Evolutionary conservation across 352 stramenopile genomes (phyloP).

Genomic region (Globisporangium cederbergense): DNA sequence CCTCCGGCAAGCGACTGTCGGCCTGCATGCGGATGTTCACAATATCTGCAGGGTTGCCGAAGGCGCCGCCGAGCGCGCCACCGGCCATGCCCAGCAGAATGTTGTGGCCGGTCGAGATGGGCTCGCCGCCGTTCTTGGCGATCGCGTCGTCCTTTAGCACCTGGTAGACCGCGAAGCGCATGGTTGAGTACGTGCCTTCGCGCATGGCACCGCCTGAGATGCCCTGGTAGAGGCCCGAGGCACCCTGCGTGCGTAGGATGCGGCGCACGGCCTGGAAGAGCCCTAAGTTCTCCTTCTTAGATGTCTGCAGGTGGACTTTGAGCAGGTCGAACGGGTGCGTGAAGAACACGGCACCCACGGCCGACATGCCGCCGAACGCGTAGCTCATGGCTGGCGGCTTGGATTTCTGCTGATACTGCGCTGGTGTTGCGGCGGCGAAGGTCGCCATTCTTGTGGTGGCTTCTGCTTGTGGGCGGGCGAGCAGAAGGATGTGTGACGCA

Average conservation of each 20-base stretch:
- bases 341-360: conserved; percentile 83
- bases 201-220: conserved; percentile 78
- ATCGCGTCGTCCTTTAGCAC: conserved; percentile 78
- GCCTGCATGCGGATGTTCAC: conserved; percentile 86
- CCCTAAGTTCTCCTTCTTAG: conserved; percentile 64
- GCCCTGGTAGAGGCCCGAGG: conserved; percentile 72
- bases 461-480: neutral
- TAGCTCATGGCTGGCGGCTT: conserved; percentile 63
- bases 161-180: conserved; percentile 83
- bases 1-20: conserved; percentile 53
- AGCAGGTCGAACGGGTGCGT: conserved; percentile 83
- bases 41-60: conserved; percentile 77
- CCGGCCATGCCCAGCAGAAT: conserved; percentile 64
- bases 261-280: conserved; percentile 44
- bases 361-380: conserved; percentile 67
- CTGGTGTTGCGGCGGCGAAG: neutral
- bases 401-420: conserved; percentile 7
- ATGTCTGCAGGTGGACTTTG: conserved; percentile 82
- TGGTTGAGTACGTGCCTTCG: conserved; percentile 82
- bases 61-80: conserved; percentile 57
- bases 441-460: neutral
- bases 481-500: neutral
- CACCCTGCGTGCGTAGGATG: conserved; percentile 62
- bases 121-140: conserved; percentile 52
- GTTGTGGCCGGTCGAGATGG: conserved; percentile 71